A percentile compares a stretch with the other conserved stretches of the same genome.
phyloP scores from a whole-genome alignment of 2,329 filamentous ascomycete genomes.

The Immersiporthe knoxdaviesiana region DNA sequence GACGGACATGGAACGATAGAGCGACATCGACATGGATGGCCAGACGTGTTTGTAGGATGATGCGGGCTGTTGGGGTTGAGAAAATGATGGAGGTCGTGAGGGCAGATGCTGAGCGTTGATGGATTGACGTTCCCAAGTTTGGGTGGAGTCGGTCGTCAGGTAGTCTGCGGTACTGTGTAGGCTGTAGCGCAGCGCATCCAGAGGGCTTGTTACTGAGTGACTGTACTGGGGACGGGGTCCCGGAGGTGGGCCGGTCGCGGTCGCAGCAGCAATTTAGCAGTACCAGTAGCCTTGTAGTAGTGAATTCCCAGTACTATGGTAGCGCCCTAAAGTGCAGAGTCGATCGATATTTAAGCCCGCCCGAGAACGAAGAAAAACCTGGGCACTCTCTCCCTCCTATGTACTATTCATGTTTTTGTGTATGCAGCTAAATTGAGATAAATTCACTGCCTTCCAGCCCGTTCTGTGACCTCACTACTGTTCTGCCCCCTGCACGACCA shows the following conservation, averaged over 20 bases:
- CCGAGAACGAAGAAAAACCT: too few species aligned
- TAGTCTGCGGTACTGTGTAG: background rate
- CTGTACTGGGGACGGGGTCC: background rate
- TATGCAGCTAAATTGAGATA: background rate
- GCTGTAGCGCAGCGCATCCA: background rate
- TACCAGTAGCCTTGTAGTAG: background rate
- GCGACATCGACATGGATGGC: conserved; percentile 58
- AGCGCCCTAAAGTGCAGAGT: background rate
- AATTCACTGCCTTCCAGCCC: background rate
- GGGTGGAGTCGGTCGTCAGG: conserved; percentile 33
- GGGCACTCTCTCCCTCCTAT: too few species aligned
- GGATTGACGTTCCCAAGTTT: conserved; percentile 60
- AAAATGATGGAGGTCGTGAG: conserved; percentile 55
- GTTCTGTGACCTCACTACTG: background rate
- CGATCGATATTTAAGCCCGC: background rate
- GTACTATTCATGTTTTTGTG: background rate
- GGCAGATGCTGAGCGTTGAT: conserved; percentile 55
- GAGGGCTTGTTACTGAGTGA: too few species aligned
- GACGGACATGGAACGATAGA: conserved; percentile 54
- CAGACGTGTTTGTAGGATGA: conserved; percentile 45
- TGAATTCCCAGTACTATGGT: background rate
- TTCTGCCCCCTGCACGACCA: background rate
- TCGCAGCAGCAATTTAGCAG: background rate
- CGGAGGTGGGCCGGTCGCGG: conserved; percentile 1
- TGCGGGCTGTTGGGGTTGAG: conserved; percentile 40